A percentile compares a stretch with the other conserved stretches of the same genome.
Evolutionary conservation across 2,329 filamentous ascomycete species (phyloP).

Genomic region (Xylaria sp.): DNA sequence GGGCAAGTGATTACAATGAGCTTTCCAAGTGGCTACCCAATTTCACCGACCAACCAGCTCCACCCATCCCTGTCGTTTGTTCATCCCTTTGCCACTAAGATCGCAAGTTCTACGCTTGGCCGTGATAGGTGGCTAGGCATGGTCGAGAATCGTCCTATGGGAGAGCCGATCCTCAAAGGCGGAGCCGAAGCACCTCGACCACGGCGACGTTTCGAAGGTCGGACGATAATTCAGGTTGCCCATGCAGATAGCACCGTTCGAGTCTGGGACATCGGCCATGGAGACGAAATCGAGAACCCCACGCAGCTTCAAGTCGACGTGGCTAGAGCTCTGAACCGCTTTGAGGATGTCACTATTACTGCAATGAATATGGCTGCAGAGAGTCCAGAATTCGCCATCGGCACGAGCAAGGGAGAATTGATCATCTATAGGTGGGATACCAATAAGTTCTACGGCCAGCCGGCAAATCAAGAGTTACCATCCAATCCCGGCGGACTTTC

Average conservation of each 20-base stretch:
- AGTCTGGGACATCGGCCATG: constrained; percentile 91
- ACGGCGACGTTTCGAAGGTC: constrained; percentile 80
- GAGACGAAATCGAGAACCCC: constrained; percentile 91
- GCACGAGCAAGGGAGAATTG: constrained; percentile 84
- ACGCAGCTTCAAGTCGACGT: constrained; percentile 86
- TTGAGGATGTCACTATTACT: constrained; percentile 79
- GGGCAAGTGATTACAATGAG: constrained; percentile 91
- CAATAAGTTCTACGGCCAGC: constrained; percentile 77
- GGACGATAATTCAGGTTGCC: constrained; percentile 86
- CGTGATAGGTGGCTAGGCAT: constrained; percentile 89
- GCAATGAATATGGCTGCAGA: constrained; percentile 82
- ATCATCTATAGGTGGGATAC: constrained; percentile 88
- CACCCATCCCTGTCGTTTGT: constrained; percentile 89
- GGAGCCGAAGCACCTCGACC: constrained; percentile 78
- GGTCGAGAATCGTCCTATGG: constrained; percentile 83
- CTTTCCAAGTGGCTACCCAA: constrained; percentile 91
- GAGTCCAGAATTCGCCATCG: constrained; percentile 86
- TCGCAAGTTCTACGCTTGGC: constrained; percentile 78
- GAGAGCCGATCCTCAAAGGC: constrained; percentile 81
- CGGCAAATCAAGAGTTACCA: constrained; percentile 64
- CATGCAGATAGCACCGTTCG: constrained; percentile 93
- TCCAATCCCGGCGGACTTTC: constrained; percentile 76
- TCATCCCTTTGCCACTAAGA: constrained; percentile 85
- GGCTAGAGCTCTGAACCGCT: constrained; percentile 82
- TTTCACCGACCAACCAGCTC: constrained; percentile 91